Conservation (phyloP, 495 filamentous ascomycete genomes). For the Trichoderma reesei region DNA sequence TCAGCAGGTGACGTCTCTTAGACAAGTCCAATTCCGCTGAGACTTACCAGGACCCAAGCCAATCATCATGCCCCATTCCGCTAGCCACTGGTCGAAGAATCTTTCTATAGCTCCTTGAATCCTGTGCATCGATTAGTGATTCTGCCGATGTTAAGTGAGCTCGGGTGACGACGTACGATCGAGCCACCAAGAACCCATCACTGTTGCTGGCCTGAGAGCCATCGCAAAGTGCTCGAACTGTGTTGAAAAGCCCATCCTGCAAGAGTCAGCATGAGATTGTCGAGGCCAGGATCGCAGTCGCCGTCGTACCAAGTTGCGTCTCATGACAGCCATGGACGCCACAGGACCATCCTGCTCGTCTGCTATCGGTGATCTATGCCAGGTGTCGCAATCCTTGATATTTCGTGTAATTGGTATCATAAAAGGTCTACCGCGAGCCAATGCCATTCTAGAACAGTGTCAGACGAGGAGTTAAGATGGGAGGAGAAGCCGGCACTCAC, state of each 20-base stretch:
- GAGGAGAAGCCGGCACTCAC: constrained; percentile 23
- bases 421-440: constrained; percentile 58
- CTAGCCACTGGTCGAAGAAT: constrained; percentile 54
- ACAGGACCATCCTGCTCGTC: constrained; percentile 59
- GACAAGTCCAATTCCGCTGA: neutral
- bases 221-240: constrained; percentile 55
- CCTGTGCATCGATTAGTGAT: constrained; percentile 20
- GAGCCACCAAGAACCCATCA: constrained; percentile 44
- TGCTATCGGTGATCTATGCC: constrained; percentile 53
- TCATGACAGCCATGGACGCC: constrained; percentile 56
- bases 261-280: constrained; percentile 12
- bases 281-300: neutral
- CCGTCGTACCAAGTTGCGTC: constrained; percentile 51
- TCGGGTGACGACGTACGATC: constrained; percentile 33
- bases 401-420: constrained; percentile 55
- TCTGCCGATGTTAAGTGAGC: neutral
- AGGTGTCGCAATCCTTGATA: constrained; percentile 55
- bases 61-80: constrained; percentile 50
- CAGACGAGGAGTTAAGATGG: neutral
- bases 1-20: neutral
- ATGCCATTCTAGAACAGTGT: constrained; percentile 43
- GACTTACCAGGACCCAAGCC: constrained; percentile 44
- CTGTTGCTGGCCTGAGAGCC: constrained; percentile 34
- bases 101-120: constrained; percentile 51
- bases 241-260: constrained; percentile 50